phyloP scores from a whole-genome alignment of 257 asterid genomes.

The Lavandula angustifolia region DNA sequence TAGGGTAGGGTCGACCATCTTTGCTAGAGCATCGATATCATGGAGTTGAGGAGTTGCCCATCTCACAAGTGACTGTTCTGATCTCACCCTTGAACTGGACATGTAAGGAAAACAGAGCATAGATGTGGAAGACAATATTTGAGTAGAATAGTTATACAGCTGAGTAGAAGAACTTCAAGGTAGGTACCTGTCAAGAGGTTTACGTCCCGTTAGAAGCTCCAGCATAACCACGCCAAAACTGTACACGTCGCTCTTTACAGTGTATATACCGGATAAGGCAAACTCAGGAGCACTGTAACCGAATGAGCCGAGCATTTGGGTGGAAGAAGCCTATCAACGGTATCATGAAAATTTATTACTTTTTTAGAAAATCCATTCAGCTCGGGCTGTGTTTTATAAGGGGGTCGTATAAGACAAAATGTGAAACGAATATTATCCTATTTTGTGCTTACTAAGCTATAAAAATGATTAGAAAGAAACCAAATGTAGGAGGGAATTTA shows the following conservation, averaged over 20 bases:
- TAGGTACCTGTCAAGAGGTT: slow-evolving; percentile 95
- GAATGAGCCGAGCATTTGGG: slow-evolving; percentile 80
- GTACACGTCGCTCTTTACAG: slow-evolving; percentile 91
- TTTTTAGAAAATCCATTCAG: neutral
- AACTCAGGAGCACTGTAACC: slow-evolving; percentile 99
- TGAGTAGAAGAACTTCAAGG: neutral
- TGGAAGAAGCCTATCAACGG: slow-evolving; percentile 66
- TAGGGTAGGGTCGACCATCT: slow-evolving; percentile 90
- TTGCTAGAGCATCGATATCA: slow-evolving; percentile 93
- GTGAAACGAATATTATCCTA: neutral
- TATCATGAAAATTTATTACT: slow-evolving; percentile 18
- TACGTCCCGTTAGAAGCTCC: slow-evolving; percentile 95
- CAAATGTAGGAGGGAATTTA: slow-evolving; percentile 30
- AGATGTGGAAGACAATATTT: neutral
- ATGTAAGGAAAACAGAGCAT: neutral
- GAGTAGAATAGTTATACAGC: too few relatives aligned
- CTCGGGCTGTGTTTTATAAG: slow-evolving; percentile 1
- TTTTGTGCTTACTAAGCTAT: slow-evolving; percentile 9
- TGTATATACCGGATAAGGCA: slow-evolving; percentile 91
- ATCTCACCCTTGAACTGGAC: slow-evolving; percentile 78
- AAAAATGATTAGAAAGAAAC: slow-evolving; percentile 10
- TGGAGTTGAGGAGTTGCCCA: slow-evolving; percentile 99
- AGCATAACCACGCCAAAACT: slow-evolving; percentile 98
- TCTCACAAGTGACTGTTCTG: slow-evolving; percentile 94
- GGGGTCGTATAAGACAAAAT: neutral